These are phyloP conservation scores for Sporothrix luriei DNA, from an alignment of 2,329 filamentous ascomycete genomes.

Conservation along the genomic window DNA sequence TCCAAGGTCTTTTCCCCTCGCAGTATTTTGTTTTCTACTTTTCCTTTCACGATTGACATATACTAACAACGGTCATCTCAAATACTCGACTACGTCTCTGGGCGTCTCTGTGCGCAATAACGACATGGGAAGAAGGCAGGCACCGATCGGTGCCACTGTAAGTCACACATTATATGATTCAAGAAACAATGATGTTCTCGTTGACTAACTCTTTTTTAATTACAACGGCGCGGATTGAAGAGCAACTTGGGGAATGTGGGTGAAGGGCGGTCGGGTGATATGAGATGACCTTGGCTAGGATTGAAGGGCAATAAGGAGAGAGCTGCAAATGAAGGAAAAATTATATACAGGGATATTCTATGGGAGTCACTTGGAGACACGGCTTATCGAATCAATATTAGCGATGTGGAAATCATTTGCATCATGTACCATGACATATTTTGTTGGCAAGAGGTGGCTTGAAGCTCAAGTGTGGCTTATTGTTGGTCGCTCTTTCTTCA, in stretches of 20 bases:
- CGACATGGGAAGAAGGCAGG: not conserved
- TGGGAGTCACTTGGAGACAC: too few species aligned
- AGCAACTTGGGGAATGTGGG: too few species aligned
- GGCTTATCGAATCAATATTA: too few species aligned
- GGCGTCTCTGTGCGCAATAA: conserved; percentile 14
- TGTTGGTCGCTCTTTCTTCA: conserved; percentile 7
- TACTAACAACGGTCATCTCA: not conserved
- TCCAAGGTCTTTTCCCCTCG: not conserved
- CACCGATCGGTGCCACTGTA: not conserved
- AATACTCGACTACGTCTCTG: not conserved
- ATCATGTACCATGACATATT: not conserved
- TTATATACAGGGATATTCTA: too few species aligned
- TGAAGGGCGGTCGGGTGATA: too few species aligned
- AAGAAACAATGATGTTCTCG: not conserved
- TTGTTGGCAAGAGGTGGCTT: too few species aligned
- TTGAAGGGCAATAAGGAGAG: too few species aligned
- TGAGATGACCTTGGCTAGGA: too few species aligned
- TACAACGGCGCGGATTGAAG: not conserved
- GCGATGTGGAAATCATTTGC: not conserved
- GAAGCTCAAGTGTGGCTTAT: not conserved
- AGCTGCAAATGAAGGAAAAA: too few species aligned
- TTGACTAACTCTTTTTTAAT: not conserved
- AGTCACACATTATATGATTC: not conserved
- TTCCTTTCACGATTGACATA: not conserved
- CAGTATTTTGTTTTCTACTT: not conserved